phyloP scores from a whole-genome alignment of 1,139 yeast species.

The Debaryomyces singareniensis region DNA sequence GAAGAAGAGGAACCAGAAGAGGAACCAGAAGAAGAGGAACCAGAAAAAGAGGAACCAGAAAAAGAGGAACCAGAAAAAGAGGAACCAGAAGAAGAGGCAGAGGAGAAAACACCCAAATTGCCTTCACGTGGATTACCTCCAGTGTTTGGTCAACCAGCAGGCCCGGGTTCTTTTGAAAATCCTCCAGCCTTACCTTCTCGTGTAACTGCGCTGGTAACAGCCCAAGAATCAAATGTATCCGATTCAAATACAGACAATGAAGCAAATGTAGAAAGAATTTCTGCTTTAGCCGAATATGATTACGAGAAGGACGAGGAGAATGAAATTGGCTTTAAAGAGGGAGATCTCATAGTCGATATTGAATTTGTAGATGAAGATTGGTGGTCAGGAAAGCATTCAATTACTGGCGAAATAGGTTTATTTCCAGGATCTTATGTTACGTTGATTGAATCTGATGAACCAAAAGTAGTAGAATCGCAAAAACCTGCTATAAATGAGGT shows the following conservation, averaged over 20 bases:
- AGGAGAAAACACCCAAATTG: background rate
- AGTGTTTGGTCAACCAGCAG: background rate
- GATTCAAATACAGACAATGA: slow-evolving; percentile 3
- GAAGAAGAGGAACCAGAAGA: slow-evolving; percentile 1
- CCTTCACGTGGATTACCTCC: slow-evolving; percentile 3
- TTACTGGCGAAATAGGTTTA: slow-evolving; percentile 56
- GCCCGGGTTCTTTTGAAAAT: background rate
- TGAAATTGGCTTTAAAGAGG: slow-evolving; percentile 61
- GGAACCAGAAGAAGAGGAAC: slow-evolving; percentile 1
- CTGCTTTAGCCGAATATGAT: slow-evolving; percentile 62
- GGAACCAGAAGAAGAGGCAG: slow-evolving; percentile 20
- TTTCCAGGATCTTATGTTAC: slow-evolving; percentile 72
- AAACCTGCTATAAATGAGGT: slow-evolving; percentile 16
- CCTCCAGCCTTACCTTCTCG: slow-evolving; percentile 21
- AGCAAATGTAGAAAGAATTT: background rate
- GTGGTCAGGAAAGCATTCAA: slow-evolving; percentile 70
- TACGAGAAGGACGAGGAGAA: slow-evolving; percentile 73
- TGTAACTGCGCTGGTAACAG: slow-evolving; percentile 3
- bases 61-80: no score
- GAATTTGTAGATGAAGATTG: slow-evolving; percentile 72
- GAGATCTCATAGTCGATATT: slow-evolving; percentile 58
- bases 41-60: slow-evolving; percentile 5
- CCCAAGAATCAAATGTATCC: slow-evolving; percentile 5
- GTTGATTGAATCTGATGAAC: slow-evolving; percentile 22
- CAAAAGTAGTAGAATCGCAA: slow-evolving; percentile 14